A percentile compares a stretch with the other conserved stretches of the same genome.
Evolutionary conservation across 2,329 filamentous ascomycete species (phyloP).

Genomic region (Ophiocordyceps sinensis): DNA sequence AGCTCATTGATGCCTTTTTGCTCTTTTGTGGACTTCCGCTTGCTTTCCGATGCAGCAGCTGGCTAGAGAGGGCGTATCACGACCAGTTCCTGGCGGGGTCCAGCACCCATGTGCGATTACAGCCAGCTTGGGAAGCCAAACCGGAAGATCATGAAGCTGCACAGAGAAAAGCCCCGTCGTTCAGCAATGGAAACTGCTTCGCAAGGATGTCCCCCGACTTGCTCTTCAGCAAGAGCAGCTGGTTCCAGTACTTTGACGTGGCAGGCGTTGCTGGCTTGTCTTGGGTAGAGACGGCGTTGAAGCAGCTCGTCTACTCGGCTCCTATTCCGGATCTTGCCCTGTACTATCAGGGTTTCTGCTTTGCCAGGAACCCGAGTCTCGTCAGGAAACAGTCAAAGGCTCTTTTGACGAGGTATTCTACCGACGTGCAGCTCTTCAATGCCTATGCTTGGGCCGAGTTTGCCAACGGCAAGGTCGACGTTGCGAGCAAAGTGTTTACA

Average conservation of each 20-base stretch:
- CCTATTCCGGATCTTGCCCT: conserved; percentile 34
- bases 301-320: conserved; percentile 37
- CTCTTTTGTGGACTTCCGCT: conserved; percentile 53
- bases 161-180: conserved; percentile 12
- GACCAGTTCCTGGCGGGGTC: conserved; percentile 15
- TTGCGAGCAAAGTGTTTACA: conserved; percentile 49
- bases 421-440: conserved; percentile 58
- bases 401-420: conserved; percentile 53
- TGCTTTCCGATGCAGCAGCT: conserved; percentile 12
- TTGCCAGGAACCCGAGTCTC: conserved; percentile 32
- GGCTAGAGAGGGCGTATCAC: conserved; percentile 14
- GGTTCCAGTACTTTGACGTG: conserved; percentile 28
- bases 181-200: conserved; percentile 14
- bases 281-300: conserved; percentile 40
- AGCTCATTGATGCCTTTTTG: conserved; percentile 56
- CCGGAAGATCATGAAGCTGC: conserved; percentile 9
- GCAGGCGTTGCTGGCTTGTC: conserved; percentile 19
- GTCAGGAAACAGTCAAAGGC: conserved; percentile 59
- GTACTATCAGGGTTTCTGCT: conserved; percentile 57
- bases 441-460: conserved; percentile 63
- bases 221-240: conserved; percentile 31
- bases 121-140: neutral
- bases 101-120: conserved; percentile 1
- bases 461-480: conserved; percentile 37
- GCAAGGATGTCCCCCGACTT: conserved; percentile 30